Evolutionary conservation across 148 eudicot genomes (phyloP), one percentile per base, ranked within the genome.

Genomic region (Camellia lanceoleosa): DNA sequence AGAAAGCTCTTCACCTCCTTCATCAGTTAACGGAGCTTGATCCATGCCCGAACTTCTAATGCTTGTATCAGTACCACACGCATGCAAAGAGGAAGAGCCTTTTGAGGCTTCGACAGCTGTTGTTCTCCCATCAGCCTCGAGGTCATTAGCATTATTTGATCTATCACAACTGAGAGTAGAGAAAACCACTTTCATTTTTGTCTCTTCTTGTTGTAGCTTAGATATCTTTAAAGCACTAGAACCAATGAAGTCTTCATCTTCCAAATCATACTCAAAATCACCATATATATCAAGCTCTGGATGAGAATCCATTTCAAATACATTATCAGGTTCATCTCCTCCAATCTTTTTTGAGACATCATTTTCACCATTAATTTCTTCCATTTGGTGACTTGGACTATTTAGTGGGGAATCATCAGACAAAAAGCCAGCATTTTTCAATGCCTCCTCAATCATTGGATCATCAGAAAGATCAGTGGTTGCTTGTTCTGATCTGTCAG

Each of bases 231-330:
- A 30, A 59, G 90, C 80, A 83, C 85, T 82, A 79, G 90, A 88
- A 84, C 89, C 90, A 82, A 90, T 86, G 80, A 87, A 86, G 82
- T 89, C 97, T 59, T 90, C 95, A 84, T 92, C 97, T 78, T 93
- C 97, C 83, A 95, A 87, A 88, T 89, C 87, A 87, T 93, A 95
- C 84, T 92, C 98, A 82, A 90, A 93, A 81, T 96, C 99, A 68
- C 98, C 97, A 82, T 93, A 96, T 74, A 93, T 96, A 88, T 96
- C 98, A 52, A 93, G 85, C 51, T 96, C 99, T 38, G 98, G 90
- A 77, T 88, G 85, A 82, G 92, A 83, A 80, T 89, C 92, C 84
- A 92, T 83, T 90, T 92, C 97, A 74, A 96, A 84, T 60, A 93
- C 78, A 83, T 90, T 84, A 75, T 81, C 90, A 23, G 89, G 84